Conservation (phyloP, 2,329 filamentous ascomycete genomes). For the Sclerotinia subarctica region DNA sequence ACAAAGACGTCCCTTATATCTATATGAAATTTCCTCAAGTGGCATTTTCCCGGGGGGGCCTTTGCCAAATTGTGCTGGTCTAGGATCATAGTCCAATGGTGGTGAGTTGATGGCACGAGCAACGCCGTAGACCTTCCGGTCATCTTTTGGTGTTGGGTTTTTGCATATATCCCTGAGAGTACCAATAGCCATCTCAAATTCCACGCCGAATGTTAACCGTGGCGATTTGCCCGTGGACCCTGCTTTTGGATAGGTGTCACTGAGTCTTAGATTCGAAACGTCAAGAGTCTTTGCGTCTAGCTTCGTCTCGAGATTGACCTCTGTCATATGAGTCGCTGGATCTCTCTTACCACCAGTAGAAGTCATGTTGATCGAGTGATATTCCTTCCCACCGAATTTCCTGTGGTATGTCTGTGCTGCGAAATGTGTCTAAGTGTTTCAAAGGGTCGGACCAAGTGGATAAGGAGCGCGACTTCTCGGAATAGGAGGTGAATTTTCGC, state of each 20-base stretch:
- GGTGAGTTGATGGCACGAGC: too few species aligned
- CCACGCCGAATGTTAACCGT: slow-evolving; percentile 19
- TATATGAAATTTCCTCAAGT: too few species aligned
- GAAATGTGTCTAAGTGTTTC: not conserved
- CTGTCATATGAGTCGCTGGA: not conserved
- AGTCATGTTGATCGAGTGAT: not conserved
- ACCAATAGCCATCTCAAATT: slow-evolving; percentile 13
- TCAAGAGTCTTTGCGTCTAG: not conserved
- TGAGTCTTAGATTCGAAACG: not conserved
- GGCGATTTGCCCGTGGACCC: slow-evolving; percentile 11
- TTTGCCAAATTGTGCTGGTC: too few species aligned
- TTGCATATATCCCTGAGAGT: slow-evolving; percentile 2
- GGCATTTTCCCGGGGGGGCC: too few species aligned
- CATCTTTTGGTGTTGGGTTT: slow-evolving; percentile 2
- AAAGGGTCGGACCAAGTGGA: not conserved
- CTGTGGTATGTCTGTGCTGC: not conserved
- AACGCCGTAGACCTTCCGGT: not conserved
- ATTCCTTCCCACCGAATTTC: not conserved
- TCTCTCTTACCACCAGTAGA: not conserved
- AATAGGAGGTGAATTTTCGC: not conserved
- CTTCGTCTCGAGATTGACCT: not conserved
- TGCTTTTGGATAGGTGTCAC: not conserved
- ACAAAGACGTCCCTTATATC: too few species aligned
- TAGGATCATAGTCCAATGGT: too few species aligned
- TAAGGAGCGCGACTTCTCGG: not conserved